Conservation (phyloP, 371 early-diverging fungal genomes). For the Chytridiales sp. region DNA sequence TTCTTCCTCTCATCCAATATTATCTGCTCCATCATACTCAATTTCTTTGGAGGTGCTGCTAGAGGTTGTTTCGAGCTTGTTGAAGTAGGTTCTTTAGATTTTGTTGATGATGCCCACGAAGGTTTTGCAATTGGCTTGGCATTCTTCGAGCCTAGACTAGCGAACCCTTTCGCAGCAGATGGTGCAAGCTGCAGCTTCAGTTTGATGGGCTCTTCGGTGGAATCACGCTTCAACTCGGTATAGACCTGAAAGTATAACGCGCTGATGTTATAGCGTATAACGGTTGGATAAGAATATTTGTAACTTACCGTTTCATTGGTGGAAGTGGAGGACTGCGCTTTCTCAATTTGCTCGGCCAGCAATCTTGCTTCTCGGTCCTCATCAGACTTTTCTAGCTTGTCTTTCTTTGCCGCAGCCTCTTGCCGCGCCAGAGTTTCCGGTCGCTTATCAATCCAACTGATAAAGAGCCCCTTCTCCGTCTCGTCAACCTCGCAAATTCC, state of each 20-base stretch:
- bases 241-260: constrained; percentile 24
- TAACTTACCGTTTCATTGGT: constrained; percentile 15
- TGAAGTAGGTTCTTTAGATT: background rate
- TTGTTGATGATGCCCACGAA: background rate
- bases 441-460: constrained; percentile 89
- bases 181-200: constrained; percentile 45
- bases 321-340: constrained; percentile 50
- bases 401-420: constrained; percentile 83
- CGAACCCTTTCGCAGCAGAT: background rate
- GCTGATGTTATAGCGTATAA: background rate
- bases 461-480: constrained; percentile 85
- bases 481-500: constrained; percentile 87
- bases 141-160: constrained; percentile 3
- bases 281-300: too few relatives aligned
- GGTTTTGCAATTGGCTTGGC: background rate
- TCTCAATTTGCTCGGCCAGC: constrained; percentile 79
- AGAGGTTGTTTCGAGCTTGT: constrained; percentile 1
- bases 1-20: constrained; percentile 52
- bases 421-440: constrained; percentile 70
- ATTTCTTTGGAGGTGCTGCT: constrained; percentile 31
- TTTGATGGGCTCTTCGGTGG: constrained; percentile 63
- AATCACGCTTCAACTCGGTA: constrained; percentile 69
- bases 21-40: constrained; percentile 52
- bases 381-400: constrained; percentile 73
- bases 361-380: constrained; percentile 78